Evolutionary conservation across 352 stramenopile genomes (phyloP).

Genomic region (Saprolegnia parasitica): DNA sequence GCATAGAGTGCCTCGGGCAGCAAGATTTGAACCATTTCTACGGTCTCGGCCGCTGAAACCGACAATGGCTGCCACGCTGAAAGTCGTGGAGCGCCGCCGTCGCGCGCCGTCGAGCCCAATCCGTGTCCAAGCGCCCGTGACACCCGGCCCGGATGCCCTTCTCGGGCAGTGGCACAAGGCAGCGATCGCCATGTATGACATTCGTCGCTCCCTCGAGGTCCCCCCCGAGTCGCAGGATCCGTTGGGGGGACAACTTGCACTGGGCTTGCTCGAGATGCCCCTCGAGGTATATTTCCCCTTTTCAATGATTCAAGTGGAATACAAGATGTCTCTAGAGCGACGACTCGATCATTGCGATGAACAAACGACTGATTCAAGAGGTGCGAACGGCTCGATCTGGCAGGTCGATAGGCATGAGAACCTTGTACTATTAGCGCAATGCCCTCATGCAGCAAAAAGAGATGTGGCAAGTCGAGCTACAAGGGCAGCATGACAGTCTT

Average conservation of each 20-base stretch:
- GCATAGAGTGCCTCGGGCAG: no score
- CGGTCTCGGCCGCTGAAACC: no score
- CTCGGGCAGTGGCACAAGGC: not conserved
- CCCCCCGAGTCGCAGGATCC: no score
- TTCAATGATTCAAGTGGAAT: no score
- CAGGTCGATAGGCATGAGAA: not conserved
- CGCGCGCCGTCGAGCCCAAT: not conserved
- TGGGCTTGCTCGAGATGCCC: no score
- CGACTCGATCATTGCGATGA: constrained; percentile 12
- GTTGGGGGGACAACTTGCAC: no score
- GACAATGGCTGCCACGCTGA: not conserved
- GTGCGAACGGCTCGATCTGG: not conserved
- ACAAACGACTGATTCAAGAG: constrained; percentile 19
- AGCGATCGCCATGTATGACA: constrained; percentile 7
- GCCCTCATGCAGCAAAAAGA: constrained; percentile 4
- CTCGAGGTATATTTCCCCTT: no score
- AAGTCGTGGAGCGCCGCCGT: not conserved
- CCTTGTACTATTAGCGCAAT: constrained; percentile 10
- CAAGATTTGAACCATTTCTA: no score
- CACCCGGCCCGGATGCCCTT: not conserved
- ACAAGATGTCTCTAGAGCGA: not conserved
- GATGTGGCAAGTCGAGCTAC: constrained; percentile 12
- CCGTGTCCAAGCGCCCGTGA: not conserved
- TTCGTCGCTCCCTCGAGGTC: no score
- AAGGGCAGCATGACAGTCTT: constrained; percentile 7